phyloP scores from a whole-genome alignment of 1,284 basidiomycete genomes.

The Wallemia hederae region DNA sequence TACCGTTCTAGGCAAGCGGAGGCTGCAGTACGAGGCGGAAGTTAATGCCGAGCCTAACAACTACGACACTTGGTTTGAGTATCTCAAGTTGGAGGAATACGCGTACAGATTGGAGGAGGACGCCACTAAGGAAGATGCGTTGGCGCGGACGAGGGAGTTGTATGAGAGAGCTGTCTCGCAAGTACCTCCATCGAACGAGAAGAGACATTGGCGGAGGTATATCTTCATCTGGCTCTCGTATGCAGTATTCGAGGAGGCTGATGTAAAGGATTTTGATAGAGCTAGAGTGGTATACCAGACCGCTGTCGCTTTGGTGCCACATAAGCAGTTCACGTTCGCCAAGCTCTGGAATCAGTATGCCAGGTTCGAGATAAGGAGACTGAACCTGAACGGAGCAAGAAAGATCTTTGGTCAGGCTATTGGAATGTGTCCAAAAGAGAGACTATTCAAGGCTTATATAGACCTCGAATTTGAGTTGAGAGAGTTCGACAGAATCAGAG shows the following conservation, averaged over 20 bases:
- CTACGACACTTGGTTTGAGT: conserved; percentile 97
- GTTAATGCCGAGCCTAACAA: conserved; percentile 59
- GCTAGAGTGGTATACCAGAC: conserved; percentile 78
- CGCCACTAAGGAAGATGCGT: conserved; percentile 24
- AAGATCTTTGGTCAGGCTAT: conserved; percentile 73
- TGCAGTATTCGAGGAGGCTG: conserved; percentile 87
- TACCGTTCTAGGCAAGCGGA: conserved; percentile 79
- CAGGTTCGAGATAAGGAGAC: conserved; percentile 61
- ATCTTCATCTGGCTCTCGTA: conserved; percentile 94
- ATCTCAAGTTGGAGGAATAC: conserved; percentile 71
- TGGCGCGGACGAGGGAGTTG: conserved; percentile 57
- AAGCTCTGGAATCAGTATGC: conserved; percentile 81
- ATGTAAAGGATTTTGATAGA: conserved; percentile 62
- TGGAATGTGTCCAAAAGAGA: conserved; percentile 85
- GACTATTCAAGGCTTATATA: conserved; percentile 75
- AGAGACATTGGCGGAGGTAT: conserved; percentile 79
- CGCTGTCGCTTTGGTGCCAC: conserved; percentile 61
- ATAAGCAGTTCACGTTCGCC: conserved; percentile 88
- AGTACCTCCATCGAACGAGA: conserved; percentile 63
- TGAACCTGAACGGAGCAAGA: conserved; percentile 56
- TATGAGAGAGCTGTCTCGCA: conserved; percentile 93
- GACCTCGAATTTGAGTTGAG: conserved; percentile 54
- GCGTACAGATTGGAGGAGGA: conserved; percentile 50
- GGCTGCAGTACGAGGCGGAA: conserved; percentile 94
- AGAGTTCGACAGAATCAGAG: conserved; percentile 82